Evolutionary conservation across 2,329 filamentous ascomycete genomes (phyloP).

Genomic region (Xylariaceae sp.): DNA sequence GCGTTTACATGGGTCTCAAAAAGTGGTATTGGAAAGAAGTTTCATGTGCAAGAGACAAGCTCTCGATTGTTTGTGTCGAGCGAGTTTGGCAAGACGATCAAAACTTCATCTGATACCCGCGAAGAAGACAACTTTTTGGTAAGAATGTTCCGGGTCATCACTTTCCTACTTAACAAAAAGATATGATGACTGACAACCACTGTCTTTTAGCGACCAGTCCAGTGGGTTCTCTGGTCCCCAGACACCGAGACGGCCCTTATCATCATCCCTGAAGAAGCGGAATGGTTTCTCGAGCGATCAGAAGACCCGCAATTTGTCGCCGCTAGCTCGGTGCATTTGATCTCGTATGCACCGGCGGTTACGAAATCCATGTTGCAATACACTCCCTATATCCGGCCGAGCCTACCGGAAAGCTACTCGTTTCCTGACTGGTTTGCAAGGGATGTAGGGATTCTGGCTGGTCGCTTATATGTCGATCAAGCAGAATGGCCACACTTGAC

Average conservation of each 20-base stretch:
- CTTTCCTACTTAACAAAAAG: no score
- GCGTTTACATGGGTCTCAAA: conserved; percentile 39
- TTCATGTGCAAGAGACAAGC: conserved; percentile 20
- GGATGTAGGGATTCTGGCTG: conserved; percentile 58
- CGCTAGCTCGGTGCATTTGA: conserved; percentile 37
- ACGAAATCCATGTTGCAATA: conserved; percentile 58
- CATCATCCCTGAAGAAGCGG: conserved; percentile 59
- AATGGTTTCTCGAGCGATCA: conserved; percentile 41
- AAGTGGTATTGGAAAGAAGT: conserved; percentile 33
- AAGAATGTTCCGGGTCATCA: no score
- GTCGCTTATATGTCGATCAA: conserved; percentile 55
- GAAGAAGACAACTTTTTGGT: conserved; percentile 29
- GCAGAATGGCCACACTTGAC: conserved; percentile 38
- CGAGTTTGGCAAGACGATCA: conserved; percentile 47
- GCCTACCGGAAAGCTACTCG: conserved; percentile 37
- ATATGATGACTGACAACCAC: conserved; percentile 9
- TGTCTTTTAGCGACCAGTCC: conserved; percentile 41
- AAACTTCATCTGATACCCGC: conserved; percentile 8
- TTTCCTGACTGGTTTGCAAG: conserved; percentile 51
- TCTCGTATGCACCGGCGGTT: conserved; percentile 57
- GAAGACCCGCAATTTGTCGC: conserved; percentile 33
- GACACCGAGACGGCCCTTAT: conserved; percentile 46
- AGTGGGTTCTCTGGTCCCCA: conserved; percentile 58
- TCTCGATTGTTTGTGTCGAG: conserved; percentile 35
- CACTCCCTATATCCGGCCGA: conserved; percentile 49